Base-by-base conservation (phyloP, 2,329 filamentous ascomycete genomes). In the Cladosporium sphaerospermum region DNA sequence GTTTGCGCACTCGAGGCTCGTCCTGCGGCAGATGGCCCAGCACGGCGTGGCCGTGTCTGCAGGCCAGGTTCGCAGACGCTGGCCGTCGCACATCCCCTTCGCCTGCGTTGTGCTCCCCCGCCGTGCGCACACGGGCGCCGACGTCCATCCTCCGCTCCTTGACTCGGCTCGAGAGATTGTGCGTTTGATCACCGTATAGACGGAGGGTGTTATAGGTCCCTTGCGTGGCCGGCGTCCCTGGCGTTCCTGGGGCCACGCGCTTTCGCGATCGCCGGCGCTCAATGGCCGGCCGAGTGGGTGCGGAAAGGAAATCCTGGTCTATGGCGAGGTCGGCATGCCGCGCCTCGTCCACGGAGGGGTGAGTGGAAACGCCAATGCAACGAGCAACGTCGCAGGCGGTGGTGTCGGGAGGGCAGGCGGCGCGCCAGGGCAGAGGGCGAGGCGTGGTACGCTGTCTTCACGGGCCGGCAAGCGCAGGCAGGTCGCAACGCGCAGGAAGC, bases 141-240 rank as follows among this genome's bases (percentile, higher is more conserved):
- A 23, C 41, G 28, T 51, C 48, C 48, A 51, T 51, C 48, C 40
- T 51, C 40, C 40, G 14, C 40, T 51, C 40, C 48, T 51, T 36
- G 33, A 16, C 19, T 13, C 41, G 18, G 36, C 16, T 43, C 31
- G 23, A 18, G 19, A 37, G 41, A 43, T 44, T 51, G n/a, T 23
- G 19, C 40, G 48, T 51, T 51, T 31, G 48, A 51, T 51, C 48
- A 40, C 31, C 40, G 16, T 44, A 51, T 51, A 51, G 43, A 16
- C 48, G 48, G 40, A 33, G 18, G n/a, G 40, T 14, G 48, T 31
- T 51, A 51, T 51, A 44, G 48, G 48, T 51, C 40, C 48, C 48
- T 51, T 51, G 48, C 48, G 23, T 7, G 23, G 23, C 23, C 23
- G 23, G 23, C 23, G 23, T 28, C 23, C 23, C 23, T 28, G 23